These are phyloP conservation scores for Tylopilus intermedius DNA, from an alignment of 768 basidiomycete genomes.

Conservation along the genomic window DNA sequence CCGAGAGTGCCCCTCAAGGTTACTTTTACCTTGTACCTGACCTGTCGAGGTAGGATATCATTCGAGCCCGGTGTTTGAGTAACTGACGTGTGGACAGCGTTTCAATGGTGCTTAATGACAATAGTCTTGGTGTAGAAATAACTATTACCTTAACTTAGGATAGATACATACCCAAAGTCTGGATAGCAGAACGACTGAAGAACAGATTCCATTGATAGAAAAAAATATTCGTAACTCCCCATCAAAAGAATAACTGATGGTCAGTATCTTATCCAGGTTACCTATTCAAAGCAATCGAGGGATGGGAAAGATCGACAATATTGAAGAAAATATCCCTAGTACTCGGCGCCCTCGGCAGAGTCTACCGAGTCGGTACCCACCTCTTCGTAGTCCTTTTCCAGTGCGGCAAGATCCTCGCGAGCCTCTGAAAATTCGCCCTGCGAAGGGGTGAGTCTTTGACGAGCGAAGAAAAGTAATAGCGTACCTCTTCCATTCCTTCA, in stretches of 20 bases:
- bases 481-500: conserved; percentile 96
- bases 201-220: conserved; percentile 1
- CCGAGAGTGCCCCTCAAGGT: conserved; percentile 39
- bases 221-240: background rate
- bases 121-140: conserved; percentile 38
- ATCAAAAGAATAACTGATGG: conserved; percentile 9
- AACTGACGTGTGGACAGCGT: conserved; percentile 16
- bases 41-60: conserved; percentile 54
- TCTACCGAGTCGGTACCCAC: conserved; percentile 77
- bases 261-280: conserved; percentile 7
- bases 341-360: conserved; percentile 54
- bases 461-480: conserved; percentile 8
- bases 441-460: conserved; percentile 6
- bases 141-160: conserved; percentile 7
- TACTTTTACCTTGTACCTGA: conserved; percentile 60
- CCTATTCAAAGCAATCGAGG: conserved; percentile 4
- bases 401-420: conserved; percentile 94
- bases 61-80: background rate
- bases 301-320: background rate
- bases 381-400: conserved; percentile 95
- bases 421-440: conserved; percentile 98
- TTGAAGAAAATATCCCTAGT: conserved; percentile 30
- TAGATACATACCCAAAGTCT: background rate
- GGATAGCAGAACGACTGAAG: background rate
- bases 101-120: conserved; percentile 27